Percentiles rank a stretch among this genome's conserved stretches.
Conservation (phyloP, 2,329 filamentous ascomycete genomes). For the Colletotrichum paranaense region DNA sequence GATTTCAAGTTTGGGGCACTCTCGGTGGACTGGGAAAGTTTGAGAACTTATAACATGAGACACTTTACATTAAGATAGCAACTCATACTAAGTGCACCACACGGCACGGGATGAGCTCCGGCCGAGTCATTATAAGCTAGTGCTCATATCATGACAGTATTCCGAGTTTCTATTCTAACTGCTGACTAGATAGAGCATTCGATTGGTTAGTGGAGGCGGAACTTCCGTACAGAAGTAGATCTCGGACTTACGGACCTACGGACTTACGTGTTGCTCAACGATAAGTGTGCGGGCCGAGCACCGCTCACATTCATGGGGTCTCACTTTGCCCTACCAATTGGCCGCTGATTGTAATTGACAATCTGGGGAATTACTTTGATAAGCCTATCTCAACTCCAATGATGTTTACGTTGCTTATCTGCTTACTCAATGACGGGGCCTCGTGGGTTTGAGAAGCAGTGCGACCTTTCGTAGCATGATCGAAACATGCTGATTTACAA, state of each 20-base stretch:
- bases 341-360: background rate
- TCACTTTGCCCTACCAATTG: background rate
- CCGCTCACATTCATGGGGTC: background rate
- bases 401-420: background rate
- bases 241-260: background rate
- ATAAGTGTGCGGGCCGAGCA: background rate
- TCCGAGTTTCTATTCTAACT: background rate
- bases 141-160: background rate
- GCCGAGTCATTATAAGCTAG: background rate
- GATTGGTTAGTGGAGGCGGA: background rate
- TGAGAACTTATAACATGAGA: background rate
- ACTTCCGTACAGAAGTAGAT: background rate
- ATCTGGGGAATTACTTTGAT: background rate
- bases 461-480: background rate
- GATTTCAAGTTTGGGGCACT: background rate
- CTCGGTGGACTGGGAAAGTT: background rate
- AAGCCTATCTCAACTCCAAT: conserved; percentile 1
- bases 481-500: background rate
- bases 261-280: background rate
- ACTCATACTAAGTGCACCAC: background rate
- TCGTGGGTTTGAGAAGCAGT: background rate
- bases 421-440: background rate
- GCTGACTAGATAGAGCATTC: background rate
- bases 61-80: background rate
- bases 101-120: background rate